Percentiles rank a stretch among this genome's conserved stretches.
Conservation (phyloP, 768 basidiomycete genomes). For the Candolleomyces efflorescens region DNA sequence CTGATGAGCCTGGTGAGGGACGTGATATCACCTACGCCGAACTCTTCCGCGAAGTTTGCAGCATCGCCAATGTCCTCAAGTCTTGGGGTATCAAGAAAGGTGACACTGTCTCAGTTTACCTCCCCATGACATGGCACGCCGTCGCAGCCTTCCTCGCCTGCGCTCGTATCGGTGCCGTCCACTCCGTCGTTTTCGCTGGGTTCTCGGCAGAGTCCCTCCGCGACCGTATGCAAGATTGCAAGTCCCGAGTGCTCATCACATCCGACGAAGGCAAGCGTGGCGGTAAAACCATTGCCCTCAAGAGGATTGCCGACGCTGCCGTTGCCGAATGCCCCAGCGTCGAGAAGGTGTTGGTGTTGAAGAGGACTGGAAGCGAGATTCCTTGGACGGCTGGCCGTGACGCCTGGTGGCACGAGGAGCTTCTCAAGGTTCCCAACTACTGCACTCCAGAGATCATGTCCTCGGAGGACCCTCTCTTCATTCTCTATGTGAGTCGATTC, state of each 20-base stretch:
- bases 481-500: constrained; percentile 79
- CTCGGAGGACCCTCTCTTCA: constrained; percentile 96
- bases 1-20: constrained; percentile 87
- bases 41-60: constrained; percentile 86
- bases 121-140: constrained; percentile 95
- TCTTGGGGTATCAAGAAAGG: constrained; percentile 90
- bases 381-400: constrained; percentile 83
- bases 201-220: constrained; percentile 94
- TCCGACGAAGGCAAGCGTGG: constrained; percentile 93
- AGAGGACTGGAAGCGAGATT: constrained; percentile 80
- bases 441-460: constrained; percentile 87
- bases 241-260: constrained; percentile 88
- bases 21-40: constrained; percentile 74
- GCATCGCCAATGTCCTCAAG: constrained; percentile 89
- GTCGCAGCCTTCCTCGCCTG: constrained; percentile 97
- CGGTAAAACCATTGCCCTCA: constrained; percentile 92
- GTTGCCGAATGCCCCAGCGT: constrained; percentile 80
- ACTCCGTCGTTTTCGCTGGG: constrained; percentile 97
- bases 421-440: constrained; percentile 76
- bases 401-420: constrained; percentile 96
- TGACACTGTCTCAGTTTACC: constrained; percentile 89
- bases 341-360: constrained; percentile 87
- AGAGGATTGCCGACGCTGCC: constrained; percentile 90
- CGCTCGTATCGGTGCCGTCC: constrained; percentile 93
- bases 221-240: constrained; percentile 88